Evolutionary conservation across 2,329 filamentous ascomycete genomes (phyloP), one percentile per base, ranked within the genome.

Genomic region (Huntiella bhutanensis): DNA sequence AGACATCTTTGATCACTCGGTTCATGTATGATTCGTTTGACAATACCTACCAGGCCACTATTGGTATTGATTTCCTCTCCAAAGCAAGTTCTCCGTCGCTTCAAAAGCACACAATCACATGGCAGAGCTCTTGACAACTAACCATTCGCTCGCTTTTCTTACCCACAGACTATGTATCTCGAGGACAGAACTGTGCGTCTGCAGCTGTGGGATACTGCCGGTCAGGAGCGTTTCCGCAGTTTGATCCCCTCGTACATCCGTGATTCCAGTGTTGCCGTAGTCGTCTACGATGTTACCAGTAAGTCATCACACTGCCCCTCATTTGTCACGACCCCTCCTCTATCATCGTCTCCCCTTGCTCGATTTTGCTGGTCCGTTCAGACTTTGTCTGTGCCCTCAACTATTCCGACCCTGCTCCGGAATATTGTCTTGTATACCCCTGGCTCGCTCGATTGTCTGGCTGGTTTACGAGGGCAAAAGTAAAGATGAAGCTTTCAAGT

Each of bases 1-100:
- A 98, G 70, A 98, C 91, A 32, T 98, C 91, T 52, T 69, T 98
- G 57, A 98, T 98, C 62, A 98, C 91, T 54, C 80, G 91, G 53
- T 98, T 98, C 71, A 98, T 98, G 91, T 98, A 98, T 72, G 91
- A 98, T 66, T 96, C 91, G 41, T 98, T 98, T 70, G 91, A 98
- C 71, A 95, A 93, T 67, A 96, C 88, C 72, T 98, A 98, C 68
- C 91, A 98, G 66, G 91, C 91, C 49, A 98, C 91, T 35, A 96
- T 98, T 60, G 91, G 91, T 59, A 98, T 98, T 68, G 91, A 98
- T 66, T 98, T 98, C 61, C 76, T 98, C 55, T 95, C 87, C 59
- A 98, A 98, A 80, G 85, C 83, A 70, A 61, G 56, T 44, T 15
- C 33, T 32, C 35, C 49, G 34, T 45, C 13, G n/a, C 40, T 28